Evolutionary conservation across 768 basidiomycete genomes (phyloP).

Genomic region (Phanerochaete sordida): DNA sequence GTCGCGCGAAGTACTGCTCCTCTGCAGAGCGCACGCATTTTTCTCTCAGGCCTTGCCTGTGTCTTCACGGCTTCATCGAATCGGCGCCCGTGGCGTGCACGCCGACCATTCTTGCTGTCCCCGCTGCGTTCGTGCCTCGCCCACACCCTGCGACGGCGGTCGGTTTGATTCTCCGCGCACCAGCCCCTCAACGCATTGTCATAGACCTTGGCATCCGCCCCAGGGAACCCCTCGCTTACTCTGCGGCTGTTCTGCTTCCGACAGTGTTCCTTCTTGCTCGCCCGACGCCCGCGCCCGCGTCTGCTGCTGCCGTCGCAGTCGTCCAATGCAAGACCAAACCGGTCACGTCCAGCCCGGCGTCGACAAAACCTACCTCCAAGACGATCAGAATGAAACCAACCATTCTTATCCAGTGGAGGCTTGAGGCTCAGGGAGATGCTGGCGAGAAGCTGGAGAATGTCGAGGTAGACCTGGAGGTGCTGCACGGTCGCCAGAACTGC

Average conservation of each 20-base stretch:
- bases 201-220: background rate
- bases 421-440: background rate
- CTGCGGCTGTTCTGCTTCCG: background rate
- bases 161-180: background rate
- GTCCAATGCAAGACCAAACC: background rate
- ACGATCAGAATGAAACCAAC: background rate
- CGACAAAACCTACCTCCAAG: background rate
- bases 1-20: too few species aligned
- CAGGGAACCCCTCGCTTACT: background rate
- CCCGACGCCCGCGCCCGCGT: background rate
- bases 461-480: slow-evolving; percentile 45
- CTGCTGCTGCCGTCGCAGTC: too few species aligned
- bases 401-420: background rate
- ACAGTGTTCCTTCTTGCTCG: background rate
- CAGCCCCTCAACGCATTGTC: background rate
- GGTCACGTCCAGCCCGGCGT: background rate
- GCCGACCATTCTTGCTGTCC: too few species aligned
- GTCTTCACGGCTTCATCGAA: too few species aligned
- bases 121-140: background rate
- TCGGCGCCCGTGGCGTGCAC: too few species aligned
- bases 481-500: slow-evolving; percentile 60
- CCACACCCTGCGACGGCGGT: background rate
- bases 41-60: too few species aligned
- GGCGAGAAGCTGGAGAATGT: slow-evolving; percentile 25
- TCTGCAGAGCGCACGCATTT: too few species aligned